phyloP scores from a whole-genome alignment of 129 eudicot species.

The Smallanthus sonchifolius region DNA sequence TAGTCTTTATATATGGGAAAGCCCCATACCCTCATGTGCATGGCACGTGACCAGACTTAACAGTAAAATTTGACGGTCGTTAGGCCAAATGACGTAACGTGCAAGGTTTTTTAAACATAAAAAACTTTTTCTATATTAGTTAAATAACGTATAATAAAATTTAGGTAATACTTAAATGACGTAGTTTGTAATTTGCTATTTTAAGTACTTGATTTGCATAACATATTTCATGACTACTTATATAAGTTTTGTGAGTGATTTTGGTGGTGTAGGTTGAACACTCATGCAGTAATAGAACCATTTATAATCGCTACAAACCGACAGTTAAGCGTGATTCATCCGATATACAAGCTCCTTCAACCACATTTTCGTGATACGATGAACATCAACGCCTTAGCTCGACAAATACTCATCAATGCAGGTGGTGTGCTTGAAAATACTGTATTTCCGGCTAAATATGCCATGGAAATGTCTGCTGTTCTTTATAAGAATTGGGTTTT shows the following conservation, averaged over 20 bases:
- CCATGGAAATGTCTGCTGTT: constrained; percentile 78
- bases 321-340: constrained; percentile 77
- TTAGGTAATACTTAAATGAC: too few species aligned
- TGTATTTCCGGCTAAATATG: constrained; percentile 66
- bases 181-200: too few species aligned
- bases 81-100: too few species aligned
- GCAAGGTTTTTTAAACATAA: too few species aligned
- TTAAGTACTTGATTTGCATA: neutral
- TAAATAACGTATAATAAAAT: too few species aligned
- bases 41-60: too few species aligned
- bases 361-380: constrained; percentile 91
- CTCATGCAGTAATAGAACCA: constrained; percentile 92
- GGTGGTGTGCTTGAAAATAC: constrained; percentile 76
- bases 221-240: neutral
- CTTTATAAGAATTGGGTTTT: constrained; percentile 70
- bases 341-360: constrained; percentile 75
- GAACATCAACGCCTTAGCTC: constrained; percentile 78
- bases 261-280: constrained; percentile 62
- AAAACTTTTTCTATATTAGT: too few species aligned
- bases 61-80: too few species aligned
- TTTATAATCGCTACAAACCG: constrained; percentile 76
- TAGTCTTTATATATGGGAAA: too few species aligned
- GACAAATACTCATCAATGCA: constrained; percentile 76
- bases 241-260: neutral
- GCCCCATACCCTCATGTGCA: too few species aligned